A percentile compares a stretch with the other conserved stretches of the same genome.
phyloP scores from a whole-genome alignment of 768 basidiomycete species.

The Artomyces pyxidatus region DNA sequence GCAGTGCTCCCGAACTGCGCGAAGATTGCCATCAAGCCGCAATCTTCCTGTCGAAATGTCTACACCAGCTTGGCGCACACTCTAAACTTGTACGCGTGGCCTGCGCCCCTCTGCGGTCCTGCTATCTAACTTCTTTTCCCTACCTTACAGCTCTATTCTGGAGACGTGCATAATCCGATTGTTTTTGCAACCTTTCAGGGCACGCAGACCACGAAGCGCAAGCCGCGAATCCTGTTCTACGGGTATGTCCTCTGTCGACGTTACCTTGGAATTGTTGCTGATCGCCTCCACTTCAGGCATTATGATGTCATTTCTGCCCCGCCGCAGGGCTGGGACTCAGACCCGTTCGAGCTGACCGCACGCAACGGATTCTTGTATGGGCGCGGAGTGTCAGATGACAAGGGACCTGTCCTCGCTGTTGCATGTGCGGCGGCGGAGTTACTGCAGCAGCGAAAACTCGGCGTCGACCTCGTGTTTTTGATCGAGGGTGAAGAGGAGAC shows the following conservation, averaged over 20 bases:
- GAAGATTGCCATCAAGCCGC: slow-evolving; percentile 94
- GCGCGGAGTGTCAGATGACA: slow-evolving; percentile 89
- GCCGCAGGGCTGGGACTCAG: slow-evolving; percentile 64
- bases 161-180: slow-evolving; percentile 74
- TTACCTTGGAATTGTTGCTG: no score
- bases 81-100: slow-evolving; percentile 26
- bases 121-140: background rate
- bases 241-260: slow-evolving; percentile 44
- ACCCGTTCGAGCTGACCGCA: slow-evolving; percentile 78
- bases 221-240: slow-evolving; percentile 82
- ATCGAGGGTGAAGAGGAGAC: slow-evolving; percentile 97
- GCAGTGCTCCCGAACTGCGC: slow-evolving; percentile 51
- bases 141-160: slow-evolving; percentile 58
- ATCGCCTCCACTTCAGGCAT: slow-evolving; percentile 44
- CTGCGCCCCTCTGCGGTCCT: no score
- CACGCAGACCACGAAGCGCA: slow-evolving; percentile 42
- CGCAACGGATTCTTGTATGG: slow-evolving; percentile 88
- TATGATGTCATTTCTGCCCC: slow-evolving; percentile 94
- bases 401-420: slow-evolving; percentile 87
- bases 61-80: slow-evolving; percentile 82
- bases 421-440: slow-evolving; percentile 86
- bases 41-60: slow-evolving; percentile 83
- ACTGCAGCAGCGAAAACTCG: slow-evolving; percentile 62
- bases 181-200: slow-evolving; percentile 86
- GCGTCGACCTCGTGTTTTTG: slow-evolving; percentile 80